phyloP scores from a whole-genome alignment of 2,329 filamentous ascomycete genomes.

The Remersonia thermophila region DNA sequence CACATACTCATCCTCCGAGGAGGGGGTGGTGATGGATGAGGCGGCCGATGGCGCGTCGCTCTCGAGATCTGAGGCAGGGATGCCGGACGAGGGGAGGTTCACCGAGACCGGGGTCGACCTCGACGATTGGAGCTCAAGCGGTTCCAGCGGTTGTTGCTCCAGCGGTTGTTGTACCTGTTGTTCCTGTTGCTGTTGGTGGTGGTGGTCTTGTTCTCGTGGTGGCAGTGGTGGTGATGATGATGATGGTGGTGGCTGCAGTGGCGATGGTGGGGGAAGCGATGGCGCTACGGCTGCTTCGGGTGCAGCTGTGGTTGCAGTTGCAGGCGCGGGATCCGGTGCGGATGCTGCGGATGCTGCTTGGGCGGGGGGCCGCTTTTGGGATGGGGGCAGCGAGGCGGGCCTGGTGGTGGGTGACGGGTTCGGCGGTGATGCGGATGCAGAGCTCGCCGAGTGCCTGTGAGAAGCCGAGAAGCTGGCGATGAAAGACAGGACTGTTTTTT shows the following conservation, averaged over 20 bases:
- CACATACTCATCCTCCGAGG: conserved; percentile 25
- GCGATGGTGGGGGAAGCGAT: not conserved
- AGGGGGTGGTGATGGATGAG: conserved; percentile 17
- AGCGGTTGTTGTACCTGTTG: not conserved
- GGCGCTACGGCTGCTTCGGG: not conserved
- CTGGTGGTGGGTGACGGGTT: no score
- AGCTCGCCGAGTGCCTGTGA: conserved; percentile 28
- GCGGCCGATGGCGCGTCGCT: conserved; percentile 15
- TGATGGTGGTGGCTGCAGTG: no score
- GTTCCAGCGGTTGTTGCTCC: not conserved
- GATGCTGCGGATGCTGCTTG: conserved; percentile 23
- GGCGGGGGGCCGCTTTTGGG: no score
- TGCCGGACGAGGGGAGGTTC: conserved; percentile 8
- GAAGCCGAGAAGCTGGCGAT: conserved; percentile 64
- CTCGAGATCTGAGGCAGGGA: conserved; percentile 10
- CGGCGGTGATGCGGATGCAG: conserved; percentile 34
- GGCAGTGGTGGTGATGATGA: no score
- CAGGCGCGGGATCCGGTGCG: not conserved
- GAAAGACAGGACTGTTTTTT: conserved; percentile 77
- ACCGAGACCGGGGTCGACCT: conserved; percentile 13
- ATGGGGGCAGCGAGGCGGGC: no score
- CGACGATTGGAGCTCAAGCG: not conserved
- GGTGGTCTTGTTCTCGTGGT: no score
- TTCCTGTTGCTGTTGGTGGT: no score
- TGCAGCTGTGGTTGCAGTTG: not conserved